Evolutionary conservation across 495 filamentous ascomycete genomes (phyloP), one percentile per base, ranked within the genome.

Genomic region (Mytilinidion resinicola): DNA sequence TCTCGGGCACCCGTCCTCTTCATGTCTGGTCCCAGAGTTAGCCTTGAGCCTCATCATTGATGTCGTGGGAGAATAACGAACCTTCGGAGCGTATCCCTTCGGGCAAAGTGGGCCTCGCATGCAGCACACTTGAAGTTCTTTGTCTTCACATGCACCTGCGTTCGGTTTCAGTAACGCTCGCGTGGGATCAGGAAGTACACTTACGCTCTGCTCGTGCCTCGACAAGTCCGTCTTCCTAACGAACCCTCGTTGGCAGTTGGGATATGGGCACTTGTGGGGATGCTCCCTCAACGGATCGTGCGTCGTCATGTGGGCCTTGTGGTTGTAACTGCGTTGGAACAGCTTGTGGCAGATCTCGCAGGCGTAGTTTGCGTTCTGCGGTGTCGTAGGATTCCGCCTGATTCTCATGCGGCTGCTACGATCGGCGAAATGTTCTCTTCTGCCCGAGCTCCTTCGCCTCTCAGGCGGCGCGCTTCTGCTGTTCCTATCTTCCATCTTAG

Each of bases 301-400:
- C 8, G 83, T 92, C 67, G 93, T 89, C 78, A 93, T 79, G 71
- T 97, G 92, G 53, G 89, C 85, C 67, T 87, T 89, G 72, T 86
- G 90, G 74, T 97, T 97, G 74, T 91, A 96, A 66, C 83, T 87
- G 52, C 92, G 75, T 59, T 88, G 88, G 69, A 96, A 97, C 8
- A 84, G 78, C 72, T 84, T 85, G 20, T 85, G 85, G 70, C 92
- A 97, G 10, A 85, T 71, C 21, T 81, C 75, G 69, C 92, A 97
- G 57, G 83, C 71, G 67, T 84, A 88, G 55, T 86, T 90, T 41
- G 89, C 88, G 71, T 90, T 85, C 57, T 86, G 85, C 48, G 80
- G 80, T 33, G 85, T 85, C 25, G 86, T 90, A 51, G 83, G 72
- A 56, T 81, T 80, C 36, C 86, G 78, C 10, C 76, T 74, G 34